These are phyloP conservation scores for Ascochyta clinopodiicola DNA, from an alignment of 2,329 filamentous ascomycete genomes.

Conservation along the genomic window DNA sequence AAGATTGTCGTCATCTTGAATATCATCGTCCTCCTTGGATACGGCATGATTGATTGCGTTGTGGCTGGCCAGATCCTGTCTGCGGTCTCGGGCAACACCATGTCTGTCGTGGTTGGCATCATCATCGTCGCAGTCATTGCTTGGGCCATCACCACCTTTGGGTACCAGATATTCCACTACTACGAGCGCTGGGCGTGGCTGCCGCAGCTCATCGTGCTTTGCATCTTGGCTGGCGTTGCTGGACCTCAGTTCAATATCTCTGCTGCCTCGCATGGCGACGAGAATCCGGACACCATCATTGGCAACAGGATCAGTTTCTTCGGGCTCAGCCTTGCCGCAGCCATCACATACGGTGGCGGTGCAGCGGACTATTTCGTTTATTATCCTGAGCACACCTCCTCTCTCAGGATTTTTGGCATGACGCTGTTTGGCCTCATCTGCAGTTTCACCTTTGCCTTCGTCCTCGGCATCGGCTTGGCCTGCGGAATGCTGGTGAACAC, in stretches of 20 bases:
- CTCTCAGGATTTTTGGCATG: constrained; percentile 62
- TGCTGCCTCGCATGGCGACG: constrained; percentile 59
- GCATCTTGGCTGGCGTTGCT: constrained; percentile 67
- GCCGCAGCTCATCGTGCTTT: constrained; percentile 66
- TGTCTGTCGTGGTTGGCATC: constrained; percentile 71
- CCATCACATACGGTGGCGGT: constrained; percentile 67
- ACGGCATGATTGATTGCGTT: constrained; percentile 68
- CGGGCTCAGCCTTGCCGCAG: constrained; percentile 69
- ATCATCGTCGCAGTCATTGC: constrained; percentile 68
- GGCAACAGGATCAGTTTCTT: constrained; percentile 72
- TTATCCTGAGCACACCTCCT: constrained; percentile 62
- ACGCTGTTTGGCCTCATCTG: constrained; percentile 63
- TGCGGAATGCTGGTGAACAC: constrained; percentile 61
- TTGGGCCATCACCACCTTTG: constrained; percentile 70
- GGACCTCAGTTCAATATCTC: constrained; percentile 65
- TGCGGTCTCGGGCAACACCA: constrained; percentile 65
- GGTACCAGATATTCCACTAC: constrained; percentile 70
- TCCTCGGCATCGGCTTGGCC: constrained; percentile 68
- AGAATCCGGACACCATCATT: constrained; percentile 54
- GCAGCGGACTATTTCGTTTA: constrained; percentile 75
- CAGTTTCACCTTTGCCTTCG: constrained; percentile 67
- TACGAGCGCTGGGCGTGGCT: constrained; percentile 74
- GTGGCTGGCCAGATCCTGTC: constrained; percentile 73
- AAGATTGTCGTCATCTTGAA: constrained; percentile 69
- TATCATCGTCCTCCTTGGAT: constrained; percentile 67